Conservation (phyloP, 2,329 filamentous ascomycete genomes). For the Sclerotinia spermophila region DNA sequence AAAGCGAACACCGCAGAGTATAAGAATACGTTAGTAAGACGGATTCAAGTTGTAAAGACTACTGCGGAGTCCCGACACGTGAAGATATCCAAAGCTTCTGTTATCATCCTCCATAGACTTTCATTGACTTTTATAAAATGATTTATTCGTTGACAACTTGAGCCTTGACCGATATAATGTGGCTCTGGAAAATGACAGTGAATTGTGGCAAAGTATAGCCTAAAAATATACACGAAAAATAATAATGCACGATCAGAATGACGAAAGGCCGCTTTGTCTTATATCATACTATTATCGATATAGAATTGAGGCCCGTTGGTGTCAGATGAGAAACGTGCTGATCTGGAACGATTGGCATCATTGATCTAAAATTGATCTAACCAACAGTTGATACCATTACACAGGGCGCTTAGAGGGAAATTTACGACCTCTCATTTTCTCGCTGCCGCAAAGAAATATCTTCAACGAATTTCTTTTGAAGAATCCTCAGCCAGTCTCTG, state of each 20-base stretch:
- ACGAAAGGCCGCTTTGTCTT: background rate
- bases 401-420: conserved; percentile 1
- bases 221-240: background rate
- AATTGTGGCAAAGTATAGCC: background rate
- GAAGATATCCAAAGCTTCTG: background rate
- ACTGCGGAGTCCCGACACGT: background rate
- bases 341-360: background rate
- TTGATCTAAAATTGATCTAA: background rate
- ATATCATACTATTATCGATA: background rate
- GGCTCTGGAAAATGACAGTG: background rate
- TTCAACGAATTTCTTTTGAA: background rate
- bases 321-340: background rate
- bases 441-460: background rate
- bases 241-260: background rate
- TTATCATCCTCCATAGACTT: background rate
- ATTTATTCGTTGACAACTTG: background rate
- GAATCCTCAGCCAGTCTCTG: conserved; percentile 1
- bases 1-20: background rate
- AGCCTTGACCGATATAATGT: background rate
- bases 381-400: background rate
- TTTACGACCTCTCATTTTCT: background rate
- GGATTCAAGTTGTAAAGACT: background rate
- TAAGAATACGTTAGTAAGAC: background rate
- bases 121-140: background rate
- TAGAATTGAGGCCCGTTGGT: background rate